These are phyloP conservation scores for Spizellomyces punctatus DNA, from an alignment of 192 early-diverging fungal species.

Conservation along the genomic window DNA sequence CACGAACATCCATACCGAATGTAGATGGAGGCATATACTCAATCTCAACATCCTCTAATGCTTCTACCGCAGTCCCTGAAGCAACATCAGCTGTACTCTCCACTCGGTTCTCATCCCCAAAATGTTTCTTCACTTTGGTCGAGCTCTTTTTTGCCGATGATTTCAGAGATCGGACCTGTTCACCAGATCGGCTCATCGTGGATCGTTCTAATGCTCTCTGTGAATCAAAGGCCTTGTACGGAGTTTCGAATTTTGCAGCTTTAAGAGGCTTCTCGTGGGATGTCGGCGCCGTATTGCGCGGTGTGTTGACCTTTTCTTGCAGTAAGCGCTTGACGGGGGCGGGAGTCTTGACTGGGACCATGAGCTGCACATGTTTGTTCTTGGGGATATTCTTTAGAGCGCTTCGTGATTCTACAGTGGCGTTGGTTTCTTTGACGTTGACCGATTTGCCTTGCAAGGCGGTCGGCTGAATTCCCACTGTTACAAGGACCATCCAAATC, in stretches of 20 bases:
- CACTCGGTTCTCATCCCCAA: background rate
- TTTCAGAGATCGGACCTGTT: background rate
- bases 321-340: background rate
- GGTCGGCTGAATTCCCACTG: background rate
- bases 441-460: slow-evolving; percentile 13
- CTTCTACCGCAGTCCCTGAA: background rate
- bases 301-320: background rate
- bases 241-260: background rate
- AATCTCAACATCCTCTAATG: background rate
- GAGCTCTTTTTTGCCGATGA: slow-evolving; percentile 4
- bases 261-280: background rate
- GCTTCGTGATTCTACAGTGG: background rate
- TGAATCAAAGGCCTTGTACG: background rate
- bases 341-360: background rate
- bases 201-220: background rate
- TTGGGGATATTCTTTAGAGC: background rate
- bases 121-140: background rate
- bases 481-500: background rate
- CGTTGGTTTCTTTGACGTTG: slow-evolving; percentile 1
- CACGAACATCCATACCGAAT: background rate
- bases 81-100: background rate
- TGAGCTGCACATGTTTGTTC: background rate
- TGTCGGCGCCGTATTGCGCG: background rate
- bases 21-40: slow-evolving; percentile 11
- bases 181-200: too few species aligned